Evolutionary conservation across 225 moss, liverwort and hornwort species (phyloP).

Genomic region (Polytrichum commune): DNA sequence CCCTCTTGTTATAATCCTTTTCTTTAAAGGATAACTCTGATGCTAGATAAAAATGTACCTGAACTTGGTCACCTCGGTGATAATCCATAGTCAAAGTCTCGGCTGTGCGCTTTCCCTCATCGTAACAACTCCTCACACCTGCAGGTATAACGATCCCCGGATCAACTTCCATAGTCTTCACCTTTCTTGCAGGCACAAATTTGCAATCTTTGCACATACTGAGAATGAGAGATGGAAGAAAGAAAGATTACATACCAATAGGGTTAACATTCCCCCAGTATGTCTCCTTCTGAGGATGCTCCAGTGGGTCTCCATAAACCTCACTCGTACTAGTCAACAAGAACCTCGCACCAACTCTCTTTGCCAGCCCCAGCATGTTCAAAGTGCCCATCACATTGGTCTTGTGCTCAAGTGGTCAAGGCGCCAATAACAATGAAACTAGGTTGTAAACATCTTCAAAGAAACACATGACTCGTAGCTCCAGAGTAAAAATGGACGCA

Average conservation of each 20-base stretch:
- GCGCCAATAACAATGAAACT: too few species aligned
- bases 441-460: too few species aligned
- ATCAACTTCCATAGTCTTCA: too few species aligned
- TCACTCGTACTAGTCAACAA: slow-evolving; percentile 40
- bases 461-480: too few species aligned
- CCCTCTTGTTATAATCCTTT: not conserved
- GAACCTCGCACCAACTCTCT: slow-evolving; percentile 36
- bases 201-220: too few species aligned
- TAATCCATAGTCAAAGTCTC: slow-evolving; percentile 39
- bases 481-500: too few species aligned
- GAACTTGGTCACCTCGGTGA: slow-evolving; percentile 26
- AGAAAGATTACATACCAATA: slow-evolving; percentile 20
- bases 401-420: slow-evolving; percentile 14
- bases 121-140: slow-evolving; percentile 39
- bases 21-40: not conserved
- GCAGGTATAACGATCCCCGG: not conserved
- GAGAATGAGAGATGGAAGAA: not conserved
- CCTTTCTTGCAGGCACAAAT: too few species aligned
- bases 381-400: slow-evolving; percentile 39
- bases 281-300: slow-evolving; percentile 36
- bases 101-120: slow-evolving; percentile 36
- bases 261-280: slow-evolving; percentile 44
- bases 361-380: slow-evolving; percentile 39
- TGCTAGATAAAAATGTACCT: slow-evolving; percentile 11
- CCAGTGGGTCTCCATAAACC: slow-evolving; percentile 35